Conservation (phyloP, 805 yeast species). For the Lipomyces yamanashiensis region DNA sequence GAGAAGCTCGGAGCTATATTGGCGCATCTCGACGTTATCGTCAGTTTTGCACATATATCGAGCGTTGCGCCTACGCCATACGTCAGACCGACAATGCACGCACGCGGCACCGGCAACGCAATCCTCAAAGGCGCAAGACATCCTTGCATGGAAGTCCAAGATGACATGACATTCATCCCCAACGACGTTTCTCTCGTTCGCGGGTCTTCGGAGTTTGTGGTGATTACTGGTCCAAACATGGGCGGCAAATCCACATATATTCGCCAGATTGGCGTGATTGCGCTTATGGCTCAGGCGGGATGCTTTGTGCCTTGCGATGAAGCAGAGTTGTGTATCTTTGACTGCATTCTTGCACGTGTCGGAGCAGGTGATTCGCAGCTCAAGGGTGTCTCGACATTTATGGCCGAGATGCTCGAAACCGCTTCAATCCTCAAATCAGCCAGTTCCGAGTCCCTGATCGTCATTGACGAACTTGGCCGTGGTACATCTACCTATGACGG, state of each 20-base stretch:
- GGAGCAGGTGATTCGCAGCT: conserved; percentile 98
- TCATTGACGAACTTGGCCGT: conserved; percentile 94
- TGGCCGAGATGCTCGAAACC: conserved; percentile 96
- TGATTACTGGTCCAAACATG: conserved; percentile 97
- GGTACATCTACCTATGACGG: conserved; percentile 93
- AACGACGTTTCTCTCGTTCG: conserved; percentile 78
- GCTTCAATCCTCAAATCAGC: conserved; percentile 84
- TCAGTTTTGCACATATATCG: conserved; percentile 82
- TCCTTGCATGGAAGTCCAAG: conserved; percentile 92
- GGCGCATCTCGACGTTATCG: conserved; percentile 80
- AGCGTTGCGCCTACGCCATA: conserved; percentile 84
- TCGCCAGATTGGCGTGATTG: conserved; percentile 84
- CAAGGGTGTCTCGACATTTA: conserved; percentile 94
- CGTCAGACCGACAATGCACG: conserved; percentile 71
- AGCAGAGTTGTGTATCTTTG: conserved; percentile 83
- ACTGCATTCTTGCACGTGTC: conserved; percentile 92
- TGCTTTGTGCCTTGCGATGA: conserved; percentile 80
- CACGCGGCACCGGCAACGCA: conserved; percentile 51
- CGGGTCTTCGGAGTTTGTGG: conserved; percentile 66
- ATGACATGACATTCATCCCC: conserved; percentile 85
- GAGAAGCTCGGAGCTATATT: conserved; percentile 66
- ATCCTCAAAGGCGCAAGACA: conserved; percentile 80
- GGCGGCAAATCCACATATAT: conserved; percentile 96
- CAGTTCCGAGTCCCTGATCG: conserved; percentile 74
- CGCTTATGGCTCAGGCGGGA: conserved; percentile 87